phyloP scores from a whole-genome alignment of 495 filamentous ascomycete genomes.

The Aeminium ludgeri region DNA sequence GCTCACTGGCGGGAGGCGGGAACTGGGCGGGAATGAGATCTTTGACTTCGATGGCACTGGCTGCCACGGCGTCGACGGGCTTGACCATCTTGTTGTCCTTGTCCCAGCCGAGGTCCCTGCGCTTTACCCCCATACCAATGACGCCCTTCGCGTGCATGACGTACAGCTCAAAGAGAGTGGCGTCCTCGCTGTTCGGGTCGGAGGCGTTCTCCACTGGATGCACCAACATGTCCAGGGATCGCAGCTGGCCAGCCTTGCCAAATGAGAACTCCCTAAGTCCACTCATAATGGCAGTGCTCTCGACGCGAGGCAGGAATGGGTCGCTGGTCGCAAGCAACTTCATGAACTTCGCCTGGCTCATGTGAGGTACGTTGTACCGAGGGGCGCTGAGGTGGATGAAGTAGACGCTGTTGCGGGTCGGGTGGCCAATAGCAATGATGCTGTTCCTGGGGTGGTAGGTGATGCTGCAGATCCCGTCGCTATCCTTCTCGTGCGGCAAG shows the following conservation, averaged over 20 bases:
- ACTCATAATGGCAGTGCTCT: slow-evolving; percentile 90
- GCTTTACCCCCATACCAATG: slow-evolving; percentile 65
- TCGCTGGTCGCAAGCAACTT: slow-evolving; percentile 58
- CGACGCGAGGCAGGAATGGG: slow-evolving; percentile 55
- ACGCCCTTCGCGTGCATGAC: slow-evolving; percentile 95
- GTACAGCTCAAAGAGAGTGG: slow-evolving; percentile 75
- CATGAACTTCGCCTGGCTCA: slow-evolving; percentile 79
- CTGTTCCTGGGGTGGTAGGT: slow-evolving; percentile 78
- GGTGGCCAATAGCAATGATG: slow-evolving; percentile 88
- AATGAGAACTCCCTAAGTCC: slow-evolving; percentile 90
- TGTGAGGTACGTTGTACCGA: slow-evolving; percentile 58
- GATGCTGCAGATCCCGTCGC: slow-evolving; percentile 90
- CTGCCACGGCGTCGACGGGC: slow-evolving; percentile 54
- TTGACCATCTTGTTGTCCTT: slow-evolving; percentile 67
- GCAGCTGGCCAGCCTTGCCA: slow-evolving; percentile 66
- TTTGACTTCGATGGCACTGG: slow-evolving; percentile 38
- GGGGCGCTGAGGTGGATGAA: slow-evolving; percentile 89
- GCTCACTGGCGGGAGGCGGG: slow-evolving; percentile 20
- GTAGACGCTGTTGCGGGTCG: slow-evolving; percentile 92
- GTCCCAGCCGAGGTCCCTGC: slow-evolving; percentile 78
- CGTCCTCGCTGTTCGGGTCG: slow-evolving; percentile 41
- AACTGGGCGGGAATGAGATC: slow-evolving; percentile 29
- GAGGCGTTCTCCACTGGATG: slow-evolving; percentile 34
- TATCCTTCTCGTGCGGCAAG: slow-evolving; percentile 90
- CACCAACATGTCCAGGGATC: slow-evolving; percentile 75